phyloP scores from a whole-genome alignment of 768 basidiomycete species.

The Boletales sp. region DNA sequence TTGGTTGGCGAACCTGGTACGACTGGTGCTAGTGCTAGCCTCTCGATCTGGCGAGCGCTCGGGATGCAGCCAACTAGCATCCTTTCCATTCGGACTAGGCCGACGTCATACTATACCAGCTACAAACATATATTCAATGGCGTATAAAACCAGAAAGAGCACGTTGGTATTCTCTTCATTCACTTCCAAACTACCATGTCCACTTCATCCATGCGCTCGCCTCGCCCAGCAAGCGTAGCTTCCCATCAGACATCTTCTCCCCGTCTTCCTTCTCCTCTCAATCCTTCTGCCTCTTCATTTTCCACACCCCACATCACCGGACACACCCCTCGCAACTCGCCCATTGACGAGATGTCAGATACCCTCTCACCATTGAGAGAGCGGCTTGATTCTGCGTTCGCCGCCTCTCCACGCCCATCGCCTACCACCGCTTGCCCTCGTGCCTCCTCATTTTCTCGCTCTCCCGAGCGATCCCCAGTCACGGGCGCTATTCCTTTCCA shows the following conservation, averaged over 20 bases:
- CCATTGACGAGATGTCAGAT: constrained; percentile 10
- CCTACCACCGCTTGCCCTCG: not conserved
- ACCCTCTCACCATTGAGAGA: constrained; percentile 19
- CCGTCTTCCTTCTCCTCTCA: constrained; percentile 24
- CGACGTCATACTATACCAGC: constrained; percentile 10
- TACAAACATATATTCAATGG: constrained; percentile 3
- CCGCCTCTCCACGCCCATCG: not conserved
- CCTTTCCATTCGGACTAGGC: constrained; percentile 6
- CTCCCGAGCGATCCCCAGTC: constrained; percentile 13
- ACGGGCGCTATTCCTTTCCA: not conserved
- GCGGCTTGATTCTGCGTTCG: constrained; percentile 1
- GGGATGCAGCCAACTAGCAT: not conserved
- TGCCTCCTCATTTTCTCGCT: constrained; percentile 13
- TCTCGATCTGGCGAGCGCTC: not conserved
- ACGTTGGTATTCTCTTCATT: constrained; percentile 4
- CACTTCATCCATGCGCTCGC: constrained; percentile 6
- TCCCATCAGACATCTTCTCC: constrained; percentile 12
- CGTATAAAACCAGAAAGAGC: constrained; percentile 11
- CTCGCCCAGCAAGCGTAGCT: constrained; percentile 8
- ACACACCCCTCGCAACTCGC: constrained; percentile 6
- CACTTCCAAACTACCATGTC: constrained; percentile 2
- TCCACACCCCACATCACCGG: not conserved
- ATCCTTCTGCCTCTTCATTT: constrained; percentile 13
- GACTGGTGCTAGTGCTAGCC: not conserved
- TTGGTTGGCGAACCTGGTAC: not conserved